Conservation (phyloP, 805 yeast species). For the Debaryomyces castellii region DNA sequence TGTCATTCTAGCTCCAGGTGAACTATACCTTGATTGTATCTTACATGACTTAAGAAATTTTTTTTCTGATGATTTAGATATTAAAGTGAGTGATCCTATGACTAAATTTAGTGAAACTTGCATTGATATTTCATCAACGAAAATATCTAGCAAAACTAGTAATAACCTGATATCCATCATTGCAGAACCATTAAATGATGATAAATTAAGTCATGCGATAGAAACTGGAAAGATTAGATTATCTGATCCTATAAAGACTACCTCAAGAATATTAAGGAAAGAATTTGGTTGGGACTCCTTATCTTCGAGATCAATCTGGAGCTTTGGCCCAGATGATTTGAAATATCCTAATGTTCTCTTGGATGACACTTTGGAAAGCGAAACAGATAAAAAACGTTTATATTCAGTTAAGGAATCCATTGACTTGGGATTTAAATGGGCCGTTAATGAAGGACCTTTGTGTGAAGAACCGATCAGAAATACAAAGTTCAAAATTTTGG, state of each 20-base stretch:
- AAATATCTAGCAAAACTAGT: conserved; percentile 59
- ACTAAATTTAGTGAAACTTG: conserved; percentile 80
- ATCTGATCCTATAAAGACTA: conserved; percentile 34
- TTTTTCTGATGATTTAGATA: conserved; percentile 59
- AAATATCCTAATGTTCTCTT: conserved; percentile 50
- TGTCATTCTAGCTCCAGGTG: conserved; percentile 80
- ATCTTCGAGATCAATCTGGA: conserved; percentile 80
- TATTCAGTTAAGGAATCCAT: conserved; percentile 52
- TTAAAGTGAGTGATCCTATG: conserved; percentile 83
- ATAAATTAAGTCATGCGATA: conserved; percentile 53
- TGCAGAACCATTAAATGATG: conserved; percentile 69
- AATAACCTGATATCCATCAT: conserved; percentile 62
- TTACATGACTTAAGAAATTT: conserved; percentile 70
- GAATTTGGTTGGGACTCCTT: conserved; percentile 79
- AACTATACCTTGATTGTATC: conserved; percentile 79
- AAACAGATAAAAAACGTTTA: conserved; percentile 58
- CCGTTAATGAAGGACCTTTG: conserved; percentile 84
- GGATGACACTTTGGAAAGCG: conserved; percentile 74
- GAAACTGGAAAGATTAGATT: conserved; percentile 46
- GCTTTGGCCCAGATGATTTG: conserved; percentile 52
- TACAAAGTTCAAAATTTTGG: conserved; percentile 69
- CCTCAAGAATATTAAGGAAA: conserved; percentile 55
- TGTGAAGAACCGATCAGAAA: conserved; percentile 79
- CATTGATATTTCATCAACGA: conserved; percentile 60
- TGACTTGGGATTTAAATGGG: conserved; percentile 81